Evolutionary conservation across 1,284 basidiomycete genomes (phyloP).

Genomic region (Apiotrichum akiyoshidainum): DNA sequence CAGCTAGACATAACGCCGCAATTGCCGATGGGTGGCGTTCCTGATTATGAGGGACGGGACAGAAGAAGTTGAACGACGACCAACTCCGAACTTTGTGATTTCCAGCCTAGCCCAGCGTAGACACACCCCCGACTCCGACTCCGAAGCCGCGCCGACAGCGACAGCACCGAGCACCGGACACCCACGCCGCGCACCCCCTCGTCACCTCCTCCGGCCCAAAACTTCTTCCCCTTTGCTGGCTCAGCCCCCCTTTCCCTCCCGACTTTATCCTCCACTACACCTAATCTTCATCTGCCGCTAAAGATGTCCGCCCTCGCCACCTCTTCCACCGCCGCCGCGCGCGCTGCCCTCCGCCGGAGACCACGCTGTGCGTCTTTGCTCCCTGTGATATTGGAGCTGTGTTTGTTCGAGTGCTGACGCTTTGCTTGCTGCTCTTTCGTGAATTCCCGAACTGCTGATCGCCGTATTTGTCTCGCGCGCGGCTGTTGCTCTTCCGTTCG

Average conservation of each 20-base stretch:
- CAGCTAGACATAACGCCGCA: not conserved
- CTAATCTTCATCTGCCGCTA: not conserved
- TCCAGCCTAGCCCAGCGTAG: not conserved
- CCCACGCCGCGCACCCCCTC: not conserved
- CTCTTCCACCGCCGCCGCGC: constrained; percentile 1
- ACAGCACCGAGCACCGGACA: not conserved
- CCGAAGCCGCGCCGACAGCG: not conserved
- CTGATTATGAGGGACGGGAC: not conserved
- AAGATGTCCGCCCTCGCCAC: not conserved
- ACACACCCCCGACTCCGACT: not conserved
- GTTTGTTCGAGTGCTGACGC: not conserved
- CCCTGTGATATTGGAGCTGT: not conserved
- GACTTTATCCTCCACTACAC: not conserved
- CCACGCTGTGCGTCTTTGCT: constrained; percentile 1
- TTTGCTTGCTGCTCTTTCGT: too few species aligned
- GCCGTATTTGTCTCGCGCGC: too few species aligned
- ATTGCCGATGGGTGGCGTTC: not conserved
- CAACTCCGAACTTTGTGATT: not conserved
- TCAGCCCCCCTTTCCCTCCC: not conserved
- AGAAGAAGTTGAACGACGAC: not conserved
- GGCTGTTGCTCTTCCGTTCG: too few species aligned
- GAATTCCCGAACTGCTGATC: too few species aligned
- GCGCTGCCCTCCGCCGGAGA: constrained; percentile 5
- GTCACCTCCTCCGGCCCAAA: too few species aligned
- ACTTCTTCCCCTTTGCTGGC: too few species aligned